These are phyloP conservation scores for Sporothrix humicola DNA, from an alignment of 2,329 filamentous ascomycete genomes.

Conservation along the genomic window DNA sequence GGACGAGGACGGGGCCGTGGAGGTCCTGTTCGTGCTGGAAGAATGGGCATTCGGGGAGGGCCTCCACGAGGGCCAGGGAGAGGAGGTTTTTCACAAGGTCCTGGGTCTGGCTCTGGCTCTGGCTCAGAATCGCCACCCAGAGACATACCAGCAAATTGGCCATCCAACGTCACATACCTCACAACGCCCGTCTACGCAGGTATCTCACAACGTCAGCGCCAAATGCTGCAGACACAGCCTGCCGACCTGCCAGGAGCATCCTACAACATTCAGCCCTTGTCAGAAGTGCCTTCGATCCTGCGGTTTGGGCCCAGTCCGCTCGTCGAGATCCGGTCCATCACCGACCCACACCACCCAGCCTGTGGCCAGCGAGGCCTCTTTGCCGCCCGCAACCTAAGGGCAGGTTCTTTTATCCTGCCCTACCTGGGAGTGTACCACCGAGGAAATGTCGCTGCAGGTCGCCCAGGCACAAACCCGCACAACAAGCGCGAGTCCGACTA, in stretches of 20 bases:
- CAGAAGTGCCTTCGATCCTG: constrained; percentile 36
- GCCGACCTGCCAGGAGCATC: constrained; percentile 30
- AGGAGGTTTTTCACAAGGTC: neutral
- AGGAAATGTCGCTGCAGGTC: constrained; percentile 42
- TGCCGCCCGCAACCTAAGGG: constrained; percentile 58
- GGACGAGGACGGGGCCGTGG: neutral
- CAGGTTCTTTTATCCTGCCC: constrained; percentile 63
- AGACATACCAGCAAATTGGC: constrained; percentile 62
- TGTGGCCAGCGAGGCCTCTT: constrained; percentile 65
- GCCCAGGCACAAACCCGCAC: constrained; percentile 43
- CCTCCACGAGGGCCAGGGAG: neutral
- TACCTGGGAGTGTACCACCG: constrained; percentile 67
- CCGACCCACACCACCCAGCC: constrained; percentile 60
- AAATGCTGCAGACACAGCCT: constrained; percentile 46
- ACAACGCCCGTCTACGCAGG: constrained; percentile 55
- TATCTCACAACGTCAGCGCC: constrained; percentile 51
- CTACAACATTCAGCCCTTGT: neutral
- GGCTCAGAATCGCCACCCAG: neutral
- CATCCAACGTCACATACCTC: constrained; percentile 58
- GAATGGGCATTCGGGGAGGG: neutral
- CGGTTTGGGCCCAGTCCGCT: constrained; percentile 52
- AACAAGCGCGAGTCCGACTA: constrained; percentile 60
- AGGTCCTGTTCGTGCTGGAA: neutral
- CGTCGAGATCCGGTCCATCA: constrained; percentile 62
- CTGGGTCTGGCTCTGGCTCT: neutral